Evolutionary conservation across 495 filamentous ascomycete species (phyloP).

Genomic region (Aspergillus indologenus): DNA sequence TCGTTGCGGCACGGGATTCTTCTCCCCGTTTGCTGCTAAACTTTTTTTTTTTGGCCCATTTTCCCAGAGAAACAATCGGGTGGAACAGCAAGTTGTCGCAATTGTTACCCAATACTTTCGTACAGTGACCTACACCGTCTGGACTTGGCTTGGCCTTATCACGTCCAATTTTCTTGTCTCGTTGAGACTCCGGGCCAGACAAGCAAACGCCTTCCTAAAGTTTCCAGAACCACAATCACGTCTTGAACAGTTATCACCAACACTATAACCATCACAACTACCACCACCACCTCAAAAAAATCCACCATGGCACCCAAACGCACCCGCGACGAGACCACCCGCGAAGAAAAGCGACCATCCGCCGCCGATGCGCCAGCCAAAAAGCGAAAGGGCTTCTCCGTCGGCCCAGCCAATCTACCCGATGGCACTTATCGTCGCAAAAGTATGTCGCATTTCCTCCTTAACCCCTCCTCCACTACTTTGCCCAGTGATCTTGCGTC

Average conservation of each 20-base stretch:
- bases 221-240: too few species aligned
- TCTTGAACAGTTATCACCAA: too few species aligned
- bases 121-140: background rate
- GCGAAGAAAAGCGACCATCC: slow-evolving; percentile 26
- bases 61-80: background rate
- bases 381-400: slow-evolving; percentile 65
- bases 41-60: slow-evolving; percentile 3
- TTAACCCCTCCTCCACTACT: slow-evolving; percentile 3
- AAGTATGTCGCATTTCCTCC: slow-evolving; percentile 47
- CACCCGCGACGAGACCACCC: slow-evolving; percentile 48
- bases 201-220: too few species aligned
- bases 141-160: background rate
- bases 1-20: background rate
- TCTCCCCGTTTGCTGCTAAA: background rate
- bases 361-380: slow-evolving; percentile 49
- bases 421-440: slow-evolving; percentile 91
- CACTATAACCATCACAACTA: background rate
- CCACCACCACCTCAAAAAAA: slow-evolving; percentile 4
- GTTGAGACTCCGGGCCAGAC: too few species aligned
- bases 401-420: slow-evolving; percentile 89
- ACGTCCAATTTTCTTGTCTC: background rate
- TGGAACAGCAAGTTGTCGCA: background rate
- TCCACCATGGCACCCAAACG: slow-evolving; percentile 63
- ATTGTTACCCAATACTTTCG: background rate
- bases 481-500: too few species aligned